Base-by-base conservation (phyloP, 1,139 yeast genomes). In the Diutina catenulata region DNA sequence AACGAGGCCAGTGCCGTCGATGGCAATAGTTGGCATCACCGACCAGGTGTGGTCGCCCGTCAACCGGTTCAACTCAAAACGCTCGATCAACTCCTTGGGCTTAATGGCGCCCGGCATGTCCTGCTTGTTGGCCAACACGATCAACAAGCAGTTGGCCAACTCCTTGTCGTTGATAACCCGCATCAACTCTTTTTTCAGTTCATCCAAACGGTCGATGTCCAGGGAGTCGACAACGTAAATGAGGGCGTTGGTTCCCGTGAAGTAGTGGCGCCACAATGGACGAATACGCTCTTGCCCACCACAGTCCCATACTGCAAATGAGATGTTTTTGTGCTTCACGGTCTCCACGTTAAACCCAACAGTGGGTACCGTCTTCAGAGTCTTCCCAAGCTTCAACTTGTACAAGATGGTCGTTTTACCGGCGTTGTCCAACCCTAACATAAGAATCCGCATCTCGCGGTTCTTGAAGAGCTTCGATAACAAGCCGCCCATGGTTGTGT, bases 301-400 rank as follows among this genome's bases (percentile, higher is more conserved):
- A 42, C 93, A 93, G 58, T 87, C 96, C 96, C 96, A 88, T 48
- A 91, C 93, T 44, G 91, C 91, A 67, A 87, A 86, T 43, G 83
- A 77, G 43, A 87, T 79, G 56, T 84, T 84, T 57, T 81, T 83
- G 57, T 81, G 88, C 43, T 82, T 78, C 48, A 88, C 87, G 7
- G 95, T 84, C 59, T 88, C 96, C 41, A 87, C 95, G 58, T 87
- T 87, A 62, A 84, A 88, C 2, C 95, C 96, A 21, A 87, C 95
- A 0, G 95, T 88, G 20, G 95, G 96, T 5, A 84, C 94, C 1
- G 95, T 83, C 38, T 82, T 76, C 45, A 80, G 76, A 37, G 83
- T 72, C 53, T 79, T 80, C 40, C 86, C 86, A 42, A 80, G 63
- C 55, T 82, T 80, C 48, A 81, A 62, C 55, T 80, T 78, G 60